Evolutionary conservation across 208 protist species (phyloP), one percentile per base, ranked within the genome.

Genomic region (Leptomonas pyrrhocoris): DNA sequence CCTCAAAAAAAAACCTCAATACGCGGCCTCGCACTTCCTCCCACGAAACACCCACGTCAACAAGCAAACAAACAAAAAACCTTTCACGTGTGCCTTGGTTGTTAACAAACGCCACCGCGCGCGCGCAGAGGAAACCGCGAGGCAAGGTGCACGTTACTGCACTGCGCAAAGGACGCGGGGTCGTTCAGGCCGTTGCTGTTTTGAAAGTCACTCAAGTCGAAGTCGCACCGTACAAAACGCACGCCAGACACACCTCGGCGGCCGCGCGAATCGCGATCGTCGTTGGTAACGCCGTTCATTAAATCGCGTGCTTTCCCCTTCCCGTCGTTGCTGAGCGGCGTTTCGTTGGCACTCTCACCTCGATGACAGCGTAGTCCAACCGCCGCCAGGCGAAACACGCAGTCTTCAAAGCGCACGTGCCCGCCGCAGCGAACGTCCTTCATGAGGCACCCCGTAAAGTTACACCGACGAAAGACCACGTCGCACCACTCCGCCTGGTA

Each of bases 161-260:
- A 93, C 19, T 77, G 19, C 23, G 57, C 28, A 74, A 93, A 93
- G 0, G 50, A 25, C 19, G 62, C 49, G 21, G 74, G 38, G 34
- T 68, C 42, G 43, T 46, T 69, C 16, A 89, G 40, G 9, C 62
- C 62, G 51, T 67, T 59, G 68, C 81, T 83, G 46, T 77, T 80
- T 23, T 84, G 74, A 64, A 94, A 94, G 50, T 84, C 80, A 28
- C 66, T 53, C 55, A 94, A 57, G 62, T 94, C 89, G 62, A 94
- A 89, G 65, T 91, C 80, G 58, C 89, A 91, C 1, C 59, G 36
- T 11, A 83, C 40, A 70, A 93, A 93, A 7, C 70, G 21, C 25
- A 92, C 63, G 13, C 56, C 49, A 18, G 36, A 3, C 21, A 5
- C 31, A 13, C 67, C 2, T 12, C 21, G 34, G 21, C 12, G 36